Evolutionary conservation across 2,329 filamentous ascomycete species (phyloP), one percentile per base, ranked within the genome.

Genomic region (Dichotomopilus funicola): DNA sequence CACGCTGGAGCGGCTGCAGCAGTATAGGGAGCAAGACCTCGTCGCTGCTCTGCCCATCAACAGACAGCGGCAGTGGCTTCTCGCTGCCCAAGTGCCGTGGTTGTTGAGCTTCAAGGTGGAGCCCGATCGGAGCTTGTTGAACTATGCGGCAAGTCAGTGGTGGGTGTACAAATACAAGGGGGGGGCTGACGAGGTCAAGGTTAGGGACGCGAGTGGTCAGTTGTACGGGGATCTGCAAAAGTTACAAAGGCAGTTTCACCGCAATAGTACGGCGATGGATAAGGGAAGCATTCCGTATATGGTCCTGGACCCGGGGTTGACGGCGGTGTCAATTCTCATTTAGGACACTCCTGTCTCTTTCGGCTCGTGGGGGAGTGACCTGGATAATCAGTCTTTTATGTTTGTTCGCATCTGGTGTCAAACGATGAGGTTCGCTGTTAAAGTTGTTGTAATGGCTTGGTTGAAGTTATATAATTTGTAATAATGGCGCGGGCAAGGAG

Each of bases 1-100:
- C 7, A 65, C 55, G 1, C 65, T 72, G 4, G 59, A 58, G 0
- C 57, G 66, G 37, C 68, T 76, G 7, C 58, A 63, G 13, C 45
- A 33, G n/a, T 69, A 66, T 57, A 64, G 56, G 2, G 69, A 72
- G 52, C 5, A 45, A 1, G 67, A 74, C 50, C 62, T 78, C 11
- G 63, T 72, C 13, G 62, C 63, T 3, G 67, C 75, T 0, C 66
- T 78, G 3, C 76, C 75, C 0, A 70, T 77, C 44, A 69, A 71
- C 33, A 62, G 70, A 1, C 67, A 70, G 37, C 63, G 70, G 2
- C 67, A 77, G 58, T 79, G 76, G 75, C 63, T 78, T 5, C 66
- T 78, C 1, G 65, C 72, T 0, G 68, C 71, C 0, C 74, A 78
- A 46, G 60, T 78, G 0, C 75, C 76, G 0, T 73, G 72, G 63